These are phyloP conservation scores for Fusarium coicis DNA, from an alignment of 2,329 filamentous ascomycete species.

Conservation along the genomic window DNA sequence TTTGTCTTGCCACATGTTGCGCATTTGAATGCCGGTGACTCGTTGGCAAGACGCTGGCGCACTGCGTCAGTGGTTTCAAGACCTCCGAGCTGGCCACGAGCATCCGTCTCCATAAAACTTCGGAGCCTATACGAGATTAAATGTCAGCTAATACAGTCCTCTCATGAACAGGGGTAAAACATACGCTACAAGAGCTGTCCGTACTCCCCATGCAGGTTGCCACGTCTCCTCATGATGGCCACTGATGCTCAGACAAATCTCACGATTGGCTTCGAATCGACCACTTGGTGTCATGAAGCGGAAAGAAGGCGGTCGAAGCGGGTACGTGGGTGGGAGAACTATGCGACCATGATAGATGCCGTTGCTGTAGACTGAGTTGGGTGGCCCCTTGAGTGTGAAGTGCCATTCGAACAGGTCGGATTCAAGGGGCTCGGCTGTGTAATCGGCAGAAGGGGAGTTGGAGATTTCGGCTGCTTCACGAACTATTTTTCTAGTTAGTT, in stretches of 20 bases:
- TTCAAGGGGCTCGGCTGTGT: conserved; percentile 86
- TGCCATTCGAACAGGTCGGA: conserved; percentile 98
- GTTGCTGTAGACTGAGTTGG: conserved; percentile 78
- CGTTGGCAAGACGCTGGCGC: conserved; percentile 74
- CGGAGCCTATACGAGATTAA: conserved; percentile 62
- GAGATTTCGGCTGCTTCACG: conserved; percentile 92
- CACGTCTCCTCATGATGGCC: conserved; percentile 98
- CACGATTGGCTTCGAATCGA: conserved; percentile 94
- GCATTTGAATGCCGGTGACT: conserved; percentile 76
- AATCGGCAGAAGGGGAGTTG: conserved; percentile 82
- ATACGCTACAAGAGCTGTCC: conserved; percentile 80
- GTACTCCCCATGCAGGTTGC: conserved; percentile 97
- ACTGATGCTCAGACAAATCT: conserved; percentile 94
- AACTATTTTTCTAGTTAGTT: conserved; percentile 55
- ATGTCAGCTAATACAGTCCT: neutral
- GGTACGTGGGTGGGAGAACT: conserved; percentile 87
- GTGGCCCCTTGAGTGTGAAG: conserved; percentile 94
- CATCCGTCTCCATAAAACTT: conserved; percentile 93
- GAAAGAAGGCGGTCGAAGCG: conserved; percentile 92
- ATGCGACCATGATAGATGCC: conserved; percentile 98
- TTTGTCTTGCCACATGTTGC: conserved; percentile 76
- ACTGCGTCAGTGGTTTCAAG: conserved; percentile 79
- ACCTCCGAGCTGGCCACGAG: conserved; percentile 88
- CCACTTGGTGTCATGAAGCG: conserved; percentile 93
- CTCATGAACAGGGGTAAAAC: conserved; percentile 38